phyloP scores from a whole-genome alignment of 306 rosid genomes.

The Oxytropis ochrocephala region DNA sequence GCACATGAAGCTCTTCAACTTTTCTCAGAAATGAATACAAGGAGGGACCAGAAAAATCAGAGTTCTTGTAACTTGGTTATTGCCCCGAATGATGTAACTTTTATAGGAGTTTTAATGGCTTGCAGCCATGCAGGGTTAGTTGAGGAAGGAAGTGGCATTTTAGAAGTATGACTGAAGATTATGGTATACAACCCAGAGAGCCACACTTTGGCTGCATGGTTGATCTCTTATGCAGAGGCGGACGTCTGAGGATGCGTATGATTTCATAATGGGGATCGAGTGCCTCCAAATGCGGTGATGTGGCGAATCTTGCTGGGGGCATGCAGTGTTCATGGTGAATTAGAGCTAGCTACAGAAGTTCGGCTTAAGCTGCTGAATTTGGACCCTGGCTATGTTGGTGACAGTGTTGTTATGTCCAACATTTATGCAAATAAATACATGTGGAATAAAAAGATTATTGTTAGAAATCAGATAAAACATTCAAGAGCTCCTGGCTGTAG shows the following conservation, averaged over 20 bases:
- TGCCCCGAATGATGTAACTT: slow-evolving; percentile 47
- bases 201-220: slow-evolving; percentile 62
- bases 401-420: slow-evolving; percentile 56
- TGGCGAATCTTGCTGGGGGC: slow-evolving; percentile 59
- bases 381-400: slow-evolving; percentile 49
- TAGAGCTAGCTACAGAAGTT: slow-evolving; percentile 40
- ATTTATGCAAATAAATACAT: slow-evolving; percentile 48
- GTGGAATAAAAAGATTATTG: slow-evolving; percentile 47
- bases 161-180: slow-evolving; percentile 43
- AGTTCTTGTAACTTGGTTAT: not conserved
- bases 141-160: slow-evolving; percentile 52
- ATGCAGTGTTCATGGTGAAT: slow-evolving; percentile 42
- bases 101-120: slow-evolving; percentile 64
- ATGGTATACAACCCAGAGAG: slow-evolving; percentile 44
- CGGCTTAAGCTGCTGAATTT: slow-evolving; percentile 31
- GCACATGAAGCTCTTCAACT: slow-evolving; percentile 29
- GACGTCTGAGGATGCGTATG: slow-evolving; percentile 42
- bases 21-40: slow-evolving; percentile 20
- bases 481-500: slow-evolving; percentile 45
- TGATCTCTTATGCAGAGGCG: slow-evolving; percentile 58
- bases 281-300: slow-evolving; percentile 31
- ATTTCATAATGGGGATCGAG: slow-evolving; percentile 37
- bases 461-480: slow-evolving; percentile 35
- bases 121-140: slow-evolving; percentile 65
- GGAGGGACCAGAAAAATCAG: not conserved